phyloP scores from a whole-genome alignment of 495 filamentous ascomycete species.

The Hypoxylon intermedium region DNA sequence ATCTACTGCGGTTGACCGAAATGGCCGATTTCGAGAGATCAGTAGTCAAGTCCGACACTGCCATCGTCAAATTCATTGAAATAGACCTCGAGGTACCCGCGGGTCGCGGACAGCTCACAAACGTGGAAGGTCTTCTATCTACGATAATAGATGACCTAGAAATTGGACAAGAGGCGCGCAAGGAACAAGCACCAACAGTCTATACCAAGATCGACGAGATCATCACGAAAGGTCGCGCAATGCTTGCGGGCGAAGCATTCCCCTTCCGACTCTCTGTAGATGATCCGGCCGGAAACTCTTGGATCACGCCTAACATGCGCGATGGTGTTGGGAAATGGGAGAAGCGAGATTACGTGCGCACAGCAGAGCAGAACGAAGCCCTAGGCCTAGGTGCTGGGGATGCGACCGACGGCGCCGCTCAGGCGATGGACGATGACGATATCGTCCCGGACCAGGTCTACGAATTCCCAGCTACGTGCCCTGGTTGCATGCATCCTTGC shows the following conservation, averaged over 20 bases:
- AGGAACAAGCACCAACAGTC: constrained; percentile 74
- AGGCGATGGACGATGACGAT: constrained; percentile 66
- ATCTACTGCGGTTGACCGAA: constrained; percentile 73
- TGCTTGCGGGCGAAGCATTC: constrained; percentile 74
- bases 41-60: constrained; percentile 89
- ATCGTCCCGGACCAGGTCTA: constrained; percentile 91
- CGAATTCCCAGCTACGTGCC: constrained; percentile 86
- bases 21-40: constrained; percentile 80
- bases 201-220: constrained; percentile 76
- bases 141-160: constrained; percentile 79
- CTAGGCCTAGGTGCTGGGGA: constrained; percentile 67
- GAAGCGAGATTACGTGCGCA: constrained; percentile 80
- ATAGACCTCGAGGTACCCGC: constrained; percentile 90
- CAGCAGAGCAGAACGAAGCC: constrained; percentile 80
- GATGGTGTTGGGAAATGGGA: constrained; percentile 82
- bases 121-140: constrained; percentile 84
- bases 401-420: constrained; percentile 29
- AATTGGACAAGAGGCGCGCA: constrained; percentile 75
- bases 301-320: constrained; percentile 84
- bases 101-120: constrained; percentile 86
- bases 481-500: constrained; percentile 83
- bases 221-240: constrained; percentile 71
- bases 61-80: constrained; percentile 79
- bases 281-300: constrained; percentile 96
- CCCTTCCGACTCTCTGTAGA: constrained; percentile 89